A percentile compares a stretch with the other conserved stretches of the same genome.
These are phyloP conservation scores for Neolentinus lepideus DNA, from an alignment of 1,284 basidiomycete species.

Conservation along the genomic window DNA sequence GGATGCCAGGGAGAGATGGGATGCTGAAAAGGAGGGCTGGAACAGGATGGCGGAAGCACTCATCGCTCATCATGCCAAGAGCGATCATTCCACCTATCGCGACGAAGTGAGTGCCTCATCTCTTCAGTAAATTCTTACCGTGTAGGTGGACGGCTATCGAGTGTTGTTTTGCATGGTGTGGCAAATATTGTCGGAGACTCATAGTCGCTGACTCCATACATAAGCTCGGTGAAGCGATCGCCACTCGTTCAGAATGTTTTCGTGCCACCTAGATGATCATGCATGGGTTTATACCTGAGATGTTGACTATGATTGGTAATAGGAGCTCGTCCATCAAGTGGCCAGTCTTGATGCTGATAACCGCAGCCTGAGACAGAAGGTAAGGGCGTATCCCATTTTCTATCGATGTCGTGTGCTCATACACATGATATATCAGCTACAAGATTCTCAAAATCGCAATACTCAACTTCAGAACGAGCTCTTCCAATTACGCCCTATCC, in stretches of 20 bases:
- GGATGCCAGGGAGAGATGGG: conserved; percentile 51
- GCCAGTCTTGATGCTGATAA: conserved; percentile 45
- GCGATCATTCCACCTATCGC: conserved; percentile 21
- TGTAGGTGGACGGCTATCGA: conserved; percentile 1
- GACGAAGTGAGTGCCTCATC: conserved; percentile 32
- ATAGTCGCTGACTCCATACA: too few relatives aligned
- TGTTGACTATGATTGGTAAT: neutral
- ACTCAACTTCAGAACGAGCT: conserved; percentile 44
- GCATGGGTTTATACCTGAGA: too few relatives aligned
- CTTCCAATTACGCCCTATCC: conserved; percentile 43
- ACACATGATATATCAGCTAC: conserved; percentile 26
- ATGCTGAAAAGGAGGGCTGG: conserved; percentile 54
- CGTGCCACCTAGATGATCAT: too few relatives aligned
- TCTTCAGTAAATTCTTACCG: conserved; percentile 2
- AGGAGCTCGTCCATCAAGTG: conserved; percentile 48
- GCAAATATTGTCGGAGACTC: neutral
- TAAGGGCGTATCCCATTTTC: conserved; percentile 18
- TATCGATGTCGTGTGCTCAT: conserved; percentile 2
- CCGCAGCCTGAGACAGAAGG: conserved; percentile 46
- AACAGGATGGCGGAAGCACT: conserved; percentile 57
- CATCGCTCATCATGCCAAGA: conserved; percentile 37
- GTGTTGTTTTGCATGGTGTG: conserved; percentile 1
- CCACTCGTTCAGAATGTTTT: too few relatives aligned
- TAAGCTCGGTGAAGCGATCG: too few relatives aligned
- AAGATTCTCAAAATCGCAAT: conserved; percentile 36